Percentiles rank a stretch among this genome's conserved stretches.
Evolutionary conservation across 768 basidiomycete species (phyloP).

Genomic region (Tricholoma saponaceum): DNA sequence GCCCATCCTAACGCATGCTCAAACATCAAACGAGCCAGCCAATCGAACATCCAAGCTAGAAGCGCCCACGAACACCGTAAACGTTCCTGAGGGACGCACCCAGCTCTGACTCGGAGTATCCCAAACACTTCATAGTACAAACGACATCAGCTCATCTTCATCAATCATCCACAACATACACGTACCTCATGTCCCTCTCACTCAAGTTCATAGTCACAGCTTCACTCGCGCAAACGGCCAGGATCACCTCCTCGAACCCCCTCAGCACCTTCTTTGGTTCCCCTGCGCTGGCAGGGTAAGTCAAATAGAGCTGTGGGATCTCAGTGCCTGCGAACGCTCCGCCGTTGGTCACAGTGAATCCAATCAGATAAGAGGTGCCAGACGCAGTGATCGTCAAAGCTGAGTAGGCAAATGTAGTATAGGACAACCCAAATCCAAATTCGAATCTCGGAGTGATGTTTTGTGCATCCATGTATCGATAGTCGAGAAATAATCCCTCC

Average conservation of each 20-base stretch:
- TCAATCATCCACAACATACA: background rate
- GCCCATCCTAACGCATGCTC: slow-evolving; percentile 4
- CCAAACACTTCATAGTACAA: slow-evolving; percentile 37
- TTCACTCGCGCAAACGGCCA: slow-evolving; percentile 32
- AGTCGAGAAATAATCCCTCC: slow-evolving; percentile 65
- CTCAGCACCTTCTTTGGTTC: slow-evolving; percentile 48
- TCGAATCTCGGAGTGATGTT: slow-evolving; percentile 51
- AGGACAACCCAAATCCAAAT: slow-evolving; percentile 73
- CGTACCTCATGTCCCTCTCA: slow-evolving; percentile 43
- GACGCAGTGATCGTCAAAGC: slow-evolving; percentile 36
- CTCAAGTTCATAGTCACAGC: slow-evolving; percentile 33
- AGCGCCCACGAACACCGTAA: slow-evolving; percentile 50
- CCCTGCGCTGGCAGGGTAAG: slow-evolving; percentile 40
- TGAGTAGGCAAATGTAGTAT: slow-evolving; percentile 68
- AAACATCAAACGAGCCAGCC: slow-evolving; percentile 30
- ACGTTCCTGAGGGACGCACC: slow-evolving; percentile 46
- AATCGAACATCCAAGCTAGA: slow-evolving; percentile 46
- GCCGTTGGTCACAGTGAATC: slow-evolving; percentile 44
- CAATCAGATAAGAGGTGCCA: slow-evolving; percentile 27
- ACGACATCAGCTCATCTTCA: background rate
- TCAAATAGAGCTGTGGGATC: slow-evolving; percentile 51
- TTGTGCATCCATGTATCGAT: slow-evolving; percentile 57
- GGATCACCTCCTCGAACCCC: slow-evolving; percentile 47
- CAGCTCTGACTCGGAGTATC: slow-evolving; percentile 48
- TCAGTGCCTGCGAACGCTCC: slow-evolving; percentile 48